Base-by-base conservation (phyloP, 352 stramenopile genomes). In the Pythium phragmiticola region DNA sequence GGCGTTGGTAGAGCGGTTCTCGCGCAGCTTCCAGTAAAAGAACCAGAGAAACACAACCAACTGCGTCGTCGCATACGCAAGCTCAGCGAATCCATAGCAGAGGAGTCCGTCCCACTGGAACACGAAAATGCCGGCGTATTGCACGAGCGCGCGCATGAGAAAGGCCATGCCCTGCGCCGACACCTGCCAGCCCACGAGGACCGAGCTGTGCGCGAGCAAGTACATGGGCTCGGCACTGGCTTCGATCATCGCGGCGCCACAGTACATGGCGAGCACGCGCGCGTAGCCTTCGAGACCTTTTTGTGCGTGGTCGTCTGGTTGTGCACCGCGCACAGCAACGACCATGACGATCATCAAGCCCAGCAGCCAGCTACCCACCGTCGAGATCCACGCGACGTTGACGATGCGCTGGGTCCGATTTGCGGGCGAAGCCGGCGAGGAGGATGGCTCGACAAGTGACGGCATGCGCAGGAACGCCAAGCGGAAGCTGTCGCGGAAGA, bases 401-500 rank as follows among this genome's bases (percentile, higher is more conserved):
- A 95, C 77, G 21, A 94, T 60, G 30, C 83, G 75, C 43, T 92
- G 82, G 47, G 91, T 61, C 17, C 9, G 21, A 30, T 30, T 30
- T 9, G 46, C 2, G 3, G 56, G 14, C 33, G 54, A 28, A 3
- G 37, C 19, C 13, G 54, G n/a, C 14, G 17, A 37, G 30, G 53
- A 45, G 26, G 47, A 36, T 26, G 39, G 34, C 17, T 91, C 83
- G 6, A 73, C 30, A 26, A 94, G 69, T 51, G 81, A 82, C 23
- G 82, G 77, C 74, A 91, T 84, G 19, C 89, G 87, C 34, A 96
- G 74, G 53, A 93, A 93, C 14, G 87, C 88, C 19, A 97, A 66
- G 2, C 90, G 87, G 58, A 97, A 94, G 51, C 85, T 88, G 60
- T 97, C 90, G 34, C 89, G 83, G n/a, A 98, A 66, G 19, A 97